These are phyloP conservation scores for Ceratocystiopsis sp. DNA, from an alignment of 2,329 filamentous ascomycete genomes.

Conservation along the genomic window DNA sequence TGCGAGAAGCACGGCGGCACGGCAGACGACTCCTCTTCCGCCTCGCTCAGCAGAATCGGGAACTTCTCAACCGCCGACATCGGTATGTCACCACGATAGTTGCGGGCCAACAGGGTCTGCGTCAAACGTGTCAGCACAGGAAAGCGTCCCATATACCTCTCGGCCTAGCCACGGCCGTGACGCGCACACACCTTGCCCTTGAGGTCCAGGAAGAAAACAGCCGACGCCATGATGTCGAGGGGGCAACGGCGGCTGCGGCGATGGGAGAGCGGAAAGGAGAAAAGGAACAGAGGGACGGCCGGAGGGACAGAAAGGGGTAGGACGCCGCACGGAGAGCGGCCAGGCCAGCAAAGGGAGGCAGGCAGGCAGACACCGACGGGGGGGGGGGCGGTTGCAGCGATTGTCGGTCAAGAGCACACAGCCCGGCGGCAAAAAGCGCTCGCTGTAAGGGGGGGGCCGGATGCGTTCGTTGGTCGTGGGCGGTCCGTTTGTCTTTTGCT, in stretches of 20 bases:
- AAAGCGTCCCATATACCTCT: too few relatives aligned
- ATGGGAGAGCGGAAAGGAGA: not conserved
- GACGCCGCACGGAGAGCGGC: not conserved
- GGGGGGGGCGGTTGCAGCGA: too few relatives aligned
- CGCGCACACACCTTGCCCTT: conserved; percentile 78
- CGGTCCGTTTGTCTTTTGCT: too few relatives aligned
- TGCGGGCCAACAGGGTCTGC: conserved; percentile 91
- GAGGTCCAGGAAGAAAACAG: conserved; percentile 94
- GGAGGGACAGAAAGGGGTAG: not conserved
- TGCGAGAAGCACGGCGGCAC: conserved; percentile 96
- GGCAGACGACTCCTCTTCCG: conserved; percentile 96
- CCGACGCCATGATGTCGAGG: conserved; percentile 64
- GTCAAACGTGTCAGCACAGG: not conserved
- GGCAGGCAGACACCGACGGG: not conserved
- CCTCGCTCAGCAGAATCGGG: conserved; percentile 85
- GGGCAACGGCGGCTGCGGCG: not conserved
- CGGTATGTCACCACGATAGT: conserved; percentile 95
- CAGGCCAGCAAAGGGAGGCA: not conserved
- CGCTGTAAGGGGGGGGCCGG: too few relatives aligned
- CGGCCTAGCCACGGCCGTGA: not conserved
- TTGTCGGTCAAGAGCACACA: not conserved
- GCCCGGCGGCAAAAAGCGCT: too few relatives aligned
- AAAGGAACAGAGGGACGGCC: not conserved
- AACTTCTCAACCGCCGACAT: conserved; percentile 99
- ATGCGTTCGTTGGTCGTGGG: too few relatives aligned